Conservation (phyloP, 164 flowering plant species). For the Magnolia kwangsiensis region DNA sequence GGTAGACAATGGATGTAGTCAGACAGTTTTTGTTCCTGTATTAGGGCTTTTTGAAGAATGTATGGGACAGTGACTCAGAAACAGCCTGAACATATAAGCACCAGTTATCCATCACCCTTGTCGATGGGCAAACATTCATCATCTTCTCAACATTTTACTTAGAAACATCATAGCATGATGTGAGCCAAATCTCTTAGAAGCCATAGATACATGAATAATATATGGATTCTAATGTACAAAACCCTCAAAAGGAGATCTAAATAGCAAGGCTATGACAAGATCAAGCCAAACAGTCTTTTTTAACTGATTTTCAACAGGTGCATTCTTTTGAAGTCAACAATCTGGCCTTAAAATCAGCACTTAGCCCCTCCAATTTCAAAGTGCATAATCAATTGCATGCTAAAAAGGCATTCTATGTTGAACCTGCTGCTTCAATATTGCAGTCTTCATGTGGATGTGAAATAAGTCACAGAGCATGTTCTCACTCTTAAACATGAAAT, state of each 20-base stretch:
- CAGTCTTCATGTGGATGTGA: no score
- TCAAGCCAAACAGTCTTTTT: not conserved
- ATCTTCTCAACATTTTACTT: not conserved
- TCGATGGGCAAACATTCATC: not conserved
- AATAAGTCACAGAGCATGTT: no score
- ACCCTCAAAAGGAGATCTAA: not conserved
- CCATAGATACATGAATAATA: not conserved
- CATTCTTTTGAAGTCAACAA: no score
- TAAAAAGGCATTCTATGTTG: no score
- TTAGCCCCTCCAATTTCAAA: no score
- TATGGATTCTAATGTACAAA: not conserved
- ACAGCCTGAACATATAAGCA: not conserved
- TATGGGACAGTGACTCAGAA: not conserved
- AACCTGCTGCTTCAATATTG: no score
- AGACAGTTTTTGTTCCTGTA: not conserved
- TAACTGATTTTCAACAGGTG: not conserved
- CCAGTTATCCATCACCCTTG: not conserved
- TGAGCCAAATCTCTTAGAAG: not conserved
- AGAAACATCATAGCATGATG: not conserved
- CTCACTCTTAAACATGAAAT: no score
- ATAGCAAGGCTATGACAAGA: not conserved
- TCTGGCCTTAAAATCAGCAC: no score
- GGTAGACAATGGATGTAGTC: not conserved
- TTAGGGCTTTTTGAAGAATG: not conserved
- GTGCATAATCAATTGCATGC: no score